Evolutionary conservation across 805 yeast genomes (phyloP).

Genomic region (Wickerhamiella galacta): DNA sequence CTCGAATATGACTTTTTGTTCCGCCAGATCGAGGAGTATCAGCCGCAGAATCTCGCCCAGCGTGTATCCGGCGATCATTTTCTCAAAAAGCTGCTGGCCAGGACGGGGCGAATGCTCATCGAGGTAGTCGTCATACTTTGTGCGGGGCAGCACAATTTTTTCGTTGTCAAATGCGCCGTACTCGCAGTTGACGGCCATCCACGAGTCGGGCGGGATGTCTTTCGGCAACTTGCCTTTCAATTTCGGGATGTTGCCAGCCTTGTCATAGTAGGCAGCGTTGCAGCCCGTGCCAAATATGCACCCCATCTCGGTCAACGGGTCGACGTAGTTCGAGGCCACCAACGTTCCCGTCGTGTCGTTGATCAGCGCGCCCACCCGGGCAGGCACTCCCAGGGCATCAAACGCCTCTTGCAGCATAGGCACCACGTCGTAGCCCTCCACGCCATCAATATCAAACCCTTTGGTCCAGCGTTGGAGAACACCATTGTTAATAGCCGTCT

Average conservation of each 20-base stretch:
- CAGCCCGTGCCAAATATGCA: slow-evolving; percentile 94
- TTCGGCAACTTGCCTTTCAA: slow-evolving; percentile 49
- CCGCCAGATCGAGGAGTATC: slow-evolving; percentile 53
- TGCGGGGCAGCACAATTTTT: slow-evolving; percentile 69
- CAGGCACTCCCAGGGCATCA: slow-evolving; percentile 47
- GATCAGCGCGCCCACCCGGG: slow-evolving; percentile 77
- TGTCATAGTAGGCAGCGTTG: slow-evolving; percentile 90
- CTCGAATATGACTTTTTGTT: slow-evolving; percentile 49
- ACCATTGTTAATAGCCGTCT: slow-evolving; percentile 70
- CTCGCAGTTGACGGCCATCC: slow-evolving; percentile 96
- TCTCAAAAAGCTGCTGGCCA: slow-evolving; percentile 88
- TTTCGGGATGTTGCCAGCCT: slow-evolving; percentile 57
- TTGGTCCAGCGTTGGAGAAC: slow-evolving; percentile 91
- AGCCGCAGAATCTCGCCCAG: slow-evolving; percentile 83
- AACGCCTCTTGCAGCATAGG: slow-evolving; percentile 76
- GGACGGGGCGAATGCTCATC: slow-evolving; percentile 89
- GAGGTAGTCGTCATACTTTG: slow-evolving; percentile 65
- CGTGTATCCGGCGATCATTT: slow-evolving; percentile 94
- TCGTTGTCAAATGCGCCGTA: slow-evolving; percentile 96
- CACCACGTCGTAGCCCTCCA: slow-evolving; percentile 88
- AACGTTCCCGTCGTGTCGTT: slow-evolving; percentile 96
- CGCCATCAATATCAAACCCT: slow-evolving; percentile 86
- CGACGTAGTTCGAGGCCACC: slow-evolving; percentile 87
- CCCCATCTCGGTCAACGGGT: slow-evolving; percentile 81
- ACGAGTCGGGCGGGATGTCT: slow-evolving; percentile 46